Base-by-base conservation (phyloP, 306 rosid genomes). In the Rosa rugosa region DNA sequence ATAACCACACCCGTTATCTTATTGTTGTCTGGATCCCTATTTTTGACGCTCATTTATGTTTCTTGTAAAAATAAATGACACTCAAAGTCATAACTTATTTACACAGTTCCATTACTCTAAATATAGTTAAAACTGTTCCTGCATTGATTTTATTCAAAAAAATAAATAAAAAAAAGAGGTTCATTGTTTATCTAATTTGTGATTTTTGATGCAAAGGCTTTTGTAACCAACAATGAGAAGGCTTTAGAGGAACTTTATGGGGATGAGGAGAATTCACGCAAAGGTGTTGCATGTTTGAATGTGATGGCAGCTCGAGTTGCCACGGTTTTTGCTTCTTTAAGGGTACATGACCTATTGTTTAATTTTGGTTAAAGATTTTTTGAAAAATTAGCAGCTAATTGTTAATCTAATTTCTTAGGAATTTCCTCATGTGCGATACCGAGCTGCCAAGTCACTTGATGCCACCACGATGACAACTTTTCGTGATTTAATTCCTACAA, bases 381-480 rank as follows among this genome's bases (percentile, higher is more conserved):
- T 80, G 69, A 70, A 75, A 77, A 44, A 67, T 78, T 84, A 84
- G 69, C 75, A 63, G 68, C 67, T 69, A 41, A 54, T 69, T 79
- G 25, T 75, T 17, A 8, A 38, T 88, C 49, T 83, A 54, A 64
- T 60, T 71, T 68, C 40, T 73, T 76, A 95, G 99, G 99, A 95
- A 81, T 92, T 83, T 83, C 99, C 99, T 78, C 36, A 34, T 60
- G 90, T 95, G 79, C 97, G 96, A 80, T 95, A 83, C 83, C 97
- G 90, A 73, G 99, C 99, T 85, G 98, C 97, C 79, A 92, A 85
- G 86, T 85, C 98, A 62, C 92, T 95, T 75, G 99, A 95, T 86
- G 92, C 98, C 77, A 91, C 87, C 78, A 92, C 98, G 23, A 84
- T 95, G 94, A 95, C 98, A 31, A 95, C 99, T 71, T 79, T 91